phyloP scores from a whole-genome alignment of 805 yeast genomes.

The Candida ipomoeae region DNA sequence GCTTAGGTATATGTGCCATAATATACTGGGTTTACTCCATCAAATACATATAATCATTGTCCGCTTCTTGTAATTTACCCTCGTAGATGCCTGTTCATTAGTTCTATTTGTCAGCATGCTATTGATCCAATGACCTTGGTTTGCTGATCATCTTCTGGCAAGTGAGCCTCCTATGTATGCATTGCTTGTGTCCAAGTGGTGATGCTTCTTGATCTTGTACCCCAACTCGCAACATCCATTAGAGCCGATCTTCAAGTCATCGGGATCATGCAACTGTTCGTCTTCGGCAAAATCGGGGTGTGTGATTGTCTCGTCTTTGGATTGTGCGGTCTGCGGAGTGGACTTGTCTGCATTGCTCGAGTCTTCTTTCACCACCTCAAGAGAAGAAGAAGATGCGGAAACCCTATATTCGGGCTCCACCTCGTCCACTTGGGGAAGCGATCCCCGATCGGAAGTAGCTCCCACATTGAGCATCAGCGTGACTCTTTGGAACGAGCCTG shows the following conservation, averaged over 20 bases:
- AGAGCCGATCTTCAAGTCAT: constrained; percentile 20
- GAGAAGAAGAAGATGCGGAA: constrained; percentile 2
- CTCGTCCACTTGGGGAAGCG: constrained; percentile 6
- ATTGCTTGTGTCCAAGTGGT: constrained; percentile 37
- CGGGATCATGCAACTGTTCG: constrained; percentile 10
- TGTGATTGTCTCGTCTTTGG: not conserved
- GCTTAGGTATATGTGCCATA: constrained; percentile 56
- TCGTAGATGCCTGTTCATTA: too few relatives aligned
- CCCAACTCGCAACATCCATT: constrained; percentile 39
- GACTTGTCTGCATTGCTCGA: not conserved
- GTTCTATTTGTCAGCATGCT: not conserved
- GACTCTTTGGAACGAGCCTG: constrained; percentile 15
- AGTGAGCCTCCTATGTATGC: constrained; percentile 27
- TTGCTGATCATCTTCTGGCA: constrained; percentile 9
- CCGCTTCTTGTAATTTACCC: not conserved
- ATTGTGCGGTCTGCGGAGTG: not conserved
- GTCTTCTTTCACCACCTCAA: constrained; percentile 12
- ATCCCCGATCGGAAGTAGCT: constrained; percentile 3
- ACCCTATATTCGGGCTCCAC: constrained; percentile 1
- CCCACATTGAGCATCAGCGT: constrained; percentile 31
- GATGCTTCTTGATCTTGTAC: constrained; percentile 39
- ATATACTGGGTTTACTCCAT: constrained; percentile 19
- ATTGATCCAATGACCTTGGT: too few relatives aligned
- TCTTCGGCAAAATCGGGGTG: constrained; percentile 9
- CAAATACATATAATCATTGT: constrained; percentile 21